Base-by-base conservation (phyloP, 257 asterid genomes). In the Ballota nigra region DNA sequence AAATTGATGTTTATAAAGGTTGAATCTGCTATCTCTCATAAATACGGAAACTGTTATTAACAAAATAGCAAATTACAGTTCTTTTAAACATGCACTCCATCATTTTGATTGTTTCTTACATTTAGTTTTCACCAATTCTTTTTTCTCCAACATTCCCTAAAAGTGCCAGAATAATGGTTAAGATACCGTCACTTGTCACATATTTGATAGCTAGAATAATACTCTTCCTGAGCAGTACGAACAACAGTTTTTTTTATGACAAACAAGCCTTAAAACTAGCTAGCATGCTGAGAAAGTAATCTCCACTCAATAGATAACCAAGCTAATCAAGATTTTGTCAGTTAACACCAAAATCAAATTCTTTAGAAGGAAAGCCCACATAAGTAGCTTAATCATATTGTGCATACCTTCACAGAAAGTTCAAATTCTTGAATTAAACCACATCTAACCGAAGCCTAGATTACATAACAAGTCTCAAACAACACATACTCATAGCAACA, bases 251-350 rank as follows among this genome's bases (percentile, higher is more conserved):
- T 63, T 66, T 31, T 5, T n/a, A 45, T 2, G 4, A 33, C 8
- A 59, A 45, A 36, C 40, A 58, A 71, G 40, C 49, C 60, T 13
- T 13, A 61, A 66, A 63, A 62, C 69, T 68, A 61, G 38, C 33
- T 41, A n/a, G 29, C 22, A n/a, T 59, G 38, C 41, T 41, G n/a
- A 36, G 4, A 69, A 8, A 38, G 20, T 29, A 16, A 61, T n/a
- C 72, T 19, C 68, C 23, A 62, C 40, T 58, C 5, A 23, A 40
- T 29, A 63, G 36, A 10, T 16, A 31, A 15, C 19, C n/a, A 63
- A 70, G 23, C 66, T 36, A 18, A 60, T 60, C 33, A 34, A 23
- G 26, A 23, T 26, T 19, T 12, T 18, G 19, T 59, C 18, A 20
- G 34, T 28, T 24, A 13, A 38, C 16, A 22, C 55, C 45, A 24